Conservation (phyloP, 768 basidiomycete genomes). For the Xerocomus brunneocitrinus region DNA sequence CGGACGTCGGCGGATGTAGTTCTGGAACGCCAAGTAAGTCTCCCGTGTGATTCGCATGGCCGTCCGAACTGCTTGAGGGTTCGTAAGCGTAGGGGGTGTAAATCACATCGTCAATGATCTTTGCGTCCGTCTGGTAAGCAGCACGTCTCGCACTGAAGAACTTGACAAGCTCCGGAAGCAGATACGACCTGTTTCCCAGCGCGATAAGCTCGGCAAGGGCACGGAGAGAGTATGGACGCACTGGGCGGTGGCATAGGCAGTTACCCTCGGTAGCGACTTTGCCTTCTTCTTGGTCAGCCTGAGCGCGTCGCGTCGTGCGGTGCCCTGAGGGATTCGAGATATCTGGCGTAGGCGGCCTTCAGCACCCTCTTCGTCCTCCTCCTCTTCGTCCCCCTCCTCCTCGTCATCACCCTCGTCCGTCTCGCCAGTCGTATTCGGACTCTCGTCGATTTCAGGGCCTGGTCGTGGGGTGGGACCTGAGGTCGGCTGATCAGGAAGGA, state of each 20-base stretch:
- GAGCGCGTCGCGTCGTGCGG: constrained; percentile 86
- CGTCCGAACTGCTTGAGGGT: constrained; percentile 33
- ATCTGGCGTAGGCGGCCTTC: constrained; percentile 67
- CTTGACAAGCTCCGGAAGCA: constrained; percentile 81
- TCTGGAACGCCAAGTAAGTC: constrained; percentile 80
- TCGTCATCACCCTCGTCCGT: constrained; percentile 71
- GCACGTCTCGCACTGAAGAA: constrained; percentile 81
- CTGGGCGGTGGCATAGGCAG: constrained; percentile 93
- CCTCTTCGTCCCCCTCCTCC: constrained; percentile 48
- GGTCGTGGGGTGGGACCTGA: constrained; percentile 22
- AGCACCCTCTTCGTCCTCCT: constrained; percentile 48
- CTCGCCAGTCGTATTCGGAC: constrained; percentile 48
- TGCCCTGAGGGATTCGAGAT: constrained; percentile 89
- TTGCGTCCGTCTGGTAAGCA: constrained; percentile 82
- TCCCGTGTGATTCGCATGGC: constrained; percentile 40
- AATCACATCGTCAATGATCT: constrained; percentile 88
- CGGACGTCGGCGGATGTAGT: constrained; percentile 31
- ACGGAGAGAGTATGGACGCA: constrained; percentile 28
- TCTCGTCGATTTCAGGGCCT: constrained; percentile 35
- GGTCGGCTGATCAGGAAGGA: constrained; percentile 81
- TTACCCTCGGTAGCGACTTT: constrained; percentile 87
- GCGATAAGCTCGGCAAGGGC: not conserved
- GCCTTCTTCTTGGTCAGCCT: constrained; percentile 92
- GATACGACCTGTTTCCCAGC: constrained; percentile 62
- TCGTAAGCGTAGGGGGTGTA: constrained; percentile 91